Conservation (phyloP, 257 asterid species). For the Fraxinus pennsylvanica region DNA sequence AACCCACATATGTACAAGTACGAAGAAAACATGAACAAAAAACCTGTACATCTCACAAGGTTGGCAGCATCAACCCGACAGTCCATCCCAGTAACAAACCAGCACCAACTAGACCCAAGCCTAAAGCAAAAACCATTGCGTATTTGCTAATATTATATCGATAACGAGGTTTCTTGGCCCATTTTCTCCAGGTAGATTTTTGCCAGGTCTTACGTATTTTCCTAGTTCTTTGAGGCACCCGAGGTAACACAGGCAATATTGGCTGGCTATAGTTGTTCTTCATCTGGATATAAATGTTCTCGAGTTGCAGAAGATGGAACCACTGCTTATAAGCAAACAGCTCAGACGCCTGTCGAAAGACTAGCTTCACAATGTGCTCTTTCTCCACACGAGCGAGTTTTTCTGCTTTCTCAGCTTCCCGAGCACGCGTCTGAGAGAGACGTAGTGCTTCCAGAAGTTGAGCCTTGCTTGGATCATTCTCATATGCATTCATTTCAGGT, state of each 20-base stretch:
- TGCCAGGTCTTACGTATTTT: slow-evolving; percentile 42
- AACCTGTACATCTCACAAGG: slow-evolving; percentile 10
- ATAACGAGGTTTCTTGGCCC: slow-evolving; percentile 34
- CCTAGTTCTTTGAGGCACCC: slow-evolving; percentile 40
- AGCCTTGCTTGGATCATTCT: slow-evolving; percentile 45
- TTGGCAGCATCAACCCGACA: slow-evolving; percentile 66
- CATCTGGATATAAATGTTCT: slow-evolving; percentile 60
- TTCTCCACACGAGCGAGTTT: slow-evolving; percentile 65
- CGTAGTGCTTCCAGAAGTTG: slow-evolving; percentile 72
- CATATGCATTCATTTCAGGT: slow-evolving; percentile 24
- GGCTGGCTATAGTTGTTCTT: slow-evolving; percentile 45
- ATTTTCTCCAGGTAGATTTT: slow-evolving; percentile 38
- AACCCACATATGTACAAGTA: neutral
- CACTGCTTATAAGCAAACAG: slow-evolving; percentile 87
- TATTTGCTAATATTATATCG: slow-evolving; percentile 43
- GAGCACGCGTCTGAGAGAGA: slow-evolving; percentile 94
- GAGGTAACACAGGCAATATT: slow-evolving; percentile 38
- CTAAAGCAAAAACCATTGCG: slow-evolving; percentile 65
- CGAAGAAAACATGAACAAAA: neutral
- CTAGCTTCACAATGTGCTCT: slow-evolving; percentile 68
- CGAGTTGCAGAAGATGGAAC: slow-evolving; percentile 81
- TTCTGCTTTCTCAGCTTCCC: slow-evolving; percentile 87
- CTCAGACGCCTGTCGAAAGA: slow-evolving; percentile 80
- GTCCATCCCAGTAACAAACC: slow-evolving; percentile 90
- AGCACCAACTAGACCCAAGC: slow-evolving; percentile 83